Conservation (phyloP, 2,329 filamentous ascomycete species). For the Alternaria conjuncta region DNA sequence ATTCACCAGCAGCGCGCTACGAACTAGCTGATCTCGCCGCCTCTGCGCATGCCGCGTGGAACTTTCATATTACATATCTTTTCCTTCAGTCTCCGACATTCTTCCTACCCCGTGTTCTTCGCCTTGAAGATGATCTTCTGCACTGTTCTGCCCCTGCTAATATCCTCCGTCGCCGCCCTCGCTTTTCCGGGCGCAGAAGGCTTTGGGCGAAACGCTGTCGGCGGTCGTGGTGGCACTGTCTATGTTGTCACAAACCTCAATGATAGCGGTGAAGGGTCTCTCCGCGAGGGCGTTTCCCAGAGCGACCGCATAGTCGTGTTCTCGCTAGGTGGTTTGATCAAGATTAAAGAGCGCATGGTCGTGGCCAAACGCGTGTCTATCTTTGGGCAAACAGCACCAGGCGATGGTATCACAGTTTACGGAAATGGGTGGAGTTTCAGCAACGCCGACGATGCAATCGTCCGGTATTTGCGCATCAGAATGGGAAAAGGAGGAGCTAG, state of each 20-base stretch:
- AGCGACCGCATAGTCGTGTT: constrained; percentile 60
- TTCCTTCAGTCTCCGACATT: background rate
- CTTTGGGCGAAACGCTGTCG: constrained; percentile 56
- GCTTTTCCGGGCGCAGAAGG: constrained; percentile 61
- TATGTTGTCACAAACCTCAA: constrained; percentile 59
- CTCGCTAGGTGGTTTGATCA: constrained; percentile 58
- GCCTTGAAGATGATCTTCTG: constrained; percentile 20
- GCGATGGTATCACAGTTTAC: constrained; percentile 60
- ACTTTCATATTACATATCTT: background rate
- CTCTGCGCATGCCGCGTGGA: background rate
- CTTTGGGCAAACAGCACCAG: constrained; percentile 59
- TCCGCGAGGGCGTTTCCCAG: constrained; percentile 59
- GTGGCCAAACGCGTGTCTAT: constrained; percentile 59
- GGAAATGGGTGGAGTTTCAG: constrained; percentile 62
- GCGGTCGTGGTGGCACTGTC: constrained; percentile 55
- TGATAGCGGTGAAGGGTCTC: constrained; percentile 57
- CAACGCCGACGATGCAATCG: constrained; percentile 60
- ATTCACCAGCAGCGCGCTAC: background rate
- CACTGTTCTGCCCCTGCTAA: constrained; percentile 22
- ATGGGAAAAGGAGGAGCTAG: constrained; percentile 60
- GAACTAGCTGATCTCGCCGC: background rate
- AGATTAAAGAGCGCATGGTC: constrained; percentile 55
- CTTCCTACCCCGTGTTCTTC: background rate
- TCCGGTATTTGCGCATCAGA: constrained; percentile 62
- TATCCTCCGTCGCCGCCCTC: constrained; percentile 26